Base-by-base conservation (phyloP, 2,329 filamentous ascomycete species). In the Pyrenophora teres region DNA sequence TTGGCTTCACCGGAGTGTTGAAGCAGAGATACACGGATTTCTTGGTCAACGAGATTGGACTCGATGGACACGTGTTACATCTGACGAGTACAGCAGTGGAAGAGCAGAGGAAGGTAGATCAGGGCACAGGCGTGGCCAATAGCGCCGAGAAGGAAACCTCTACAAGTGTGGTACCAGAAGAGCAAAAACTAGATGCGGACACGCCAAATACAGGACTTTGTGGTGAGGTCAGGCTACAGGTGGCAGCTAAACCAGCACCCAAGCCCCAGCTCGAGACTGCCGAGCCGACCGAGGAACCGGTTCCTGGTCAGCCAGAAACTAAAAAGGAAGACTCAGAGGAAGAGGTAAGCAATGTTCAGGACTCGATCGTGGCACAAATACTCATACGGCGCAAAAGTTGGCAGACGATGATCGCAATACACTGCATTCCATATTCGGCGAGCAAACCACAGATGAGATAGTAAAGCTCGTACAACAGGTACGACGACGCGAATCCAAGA, bases 1-100 rank as follows among this genome's bases (percentile, higher is more conserved):
- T 78, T 48, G 83, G 85, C 1, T 89, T 89, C 59, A 72, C 76
- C 12, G 87, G 86, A 15, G 77, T 86, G 12, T 65, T 90, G 65
- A 90, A 90, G 78, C 85, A 88, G 68, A 81, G 85, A 60, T 97
- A 92, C 73, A 93, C 92, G 3, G 92, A 97, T 72, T 97, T 97
- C 65, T 80, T 94, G 62, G 92, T 97, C 63, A 92, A 96, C 68
- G 92, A 97, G 74, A 93, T 97, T 56, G 78, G 83, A 16, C 85
- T 87, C 25, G 83, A 88, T 66, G 92, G 92, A 13, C 76, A 85
- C 46, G 89, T 96, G 12, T 73, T 94, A 45, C 90, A 93, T 72
- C 78, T 97, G 41, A 79, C 74, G 50, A 81, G 79, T 46, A 73
- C 81, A 21, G 64, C 61, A 25, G 62, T 59, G 8, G 56, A 56